These are phyloP conservation scores for Crithidia fasciculata DNA, from an alignment of 208 protist genomes.

Conservation along the genomic window DNA sequence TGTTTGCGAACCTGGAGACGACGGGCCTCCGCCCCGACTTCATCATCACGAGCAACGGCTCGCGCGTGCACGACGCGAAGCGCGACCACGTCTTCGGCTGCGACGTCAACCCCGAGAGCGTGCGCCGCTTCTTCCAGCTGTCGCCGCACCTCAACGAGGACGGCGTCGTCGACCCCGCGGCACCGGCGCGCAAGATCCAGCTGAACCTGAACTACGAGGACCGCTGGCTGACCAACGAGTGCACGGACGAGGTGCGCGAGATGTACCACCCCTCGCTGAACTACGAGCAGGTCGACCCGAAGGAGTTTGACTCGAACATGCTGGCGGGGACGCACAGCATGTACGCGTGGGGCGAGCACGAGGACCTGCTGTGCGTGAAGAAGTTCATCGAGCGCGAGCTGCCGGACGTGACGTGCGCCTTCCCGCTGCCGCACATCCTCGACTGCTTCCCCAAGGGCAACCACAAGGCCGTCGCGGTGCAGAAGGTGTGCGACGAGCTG, in stretches of 20 bases:
- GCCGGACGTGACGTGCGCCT: slow-evolving; percentile 20
- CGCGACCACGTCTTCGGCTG: slow-evolving; percentile 41
- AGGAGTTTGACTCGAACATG: slow-evolving; percentile 38
- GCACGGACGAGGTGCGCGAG: slow-evolving; percentile 32
- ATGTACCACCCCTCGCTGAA: slow-evolving; percentile 45
- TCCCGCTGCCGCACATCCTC: slow-evolving; percentile 51
- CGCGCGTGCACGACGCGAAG: slow-evolving; percentile 52
- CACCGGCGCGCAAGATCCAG: slow-evolving; percentile 27
- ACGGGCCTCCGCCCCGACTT: slow-evolving; percentile 56
- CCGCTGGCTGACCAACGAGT: slow-evolving; percentile 61
- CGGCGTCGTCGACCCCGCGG: slow-evolving; percentile 5
- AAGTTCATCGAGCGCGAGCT: slow-evolving; percentile 37
- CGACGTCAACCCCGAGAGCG: slow-evolving; percentile 48
- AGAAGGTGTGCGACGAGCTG: slow-evolving; percentile 40
- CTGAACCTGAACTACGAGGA: slow-evolving; percentile 57
- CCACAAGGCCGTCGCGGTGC: slow-evolving; percentile 57
- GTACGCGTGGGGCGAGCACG: slow-evolving; percentile 44
- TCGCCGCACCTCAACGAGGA: slow-evolving; percentile 25
- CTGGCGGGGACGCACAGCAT: slow-evolving; percentile 52
- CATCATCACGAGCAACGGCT: slow-evolving; percentile 81
- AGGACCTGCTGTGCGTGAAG: slow-evolving; percentile 37
- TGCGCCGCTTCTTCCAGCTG: slow-evolving; percentile 59
- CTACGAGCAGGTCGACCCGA: slow-evolving; percentile 52
- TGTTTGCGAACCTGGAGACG: slow-evolving; percentile 62
- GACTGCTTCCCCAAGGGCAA: slow-evolving; percentile 46